Base-by-base conservation (phyloP, 129 eudicot genomes). In the Chrysanthemum makinoi region DNA sequence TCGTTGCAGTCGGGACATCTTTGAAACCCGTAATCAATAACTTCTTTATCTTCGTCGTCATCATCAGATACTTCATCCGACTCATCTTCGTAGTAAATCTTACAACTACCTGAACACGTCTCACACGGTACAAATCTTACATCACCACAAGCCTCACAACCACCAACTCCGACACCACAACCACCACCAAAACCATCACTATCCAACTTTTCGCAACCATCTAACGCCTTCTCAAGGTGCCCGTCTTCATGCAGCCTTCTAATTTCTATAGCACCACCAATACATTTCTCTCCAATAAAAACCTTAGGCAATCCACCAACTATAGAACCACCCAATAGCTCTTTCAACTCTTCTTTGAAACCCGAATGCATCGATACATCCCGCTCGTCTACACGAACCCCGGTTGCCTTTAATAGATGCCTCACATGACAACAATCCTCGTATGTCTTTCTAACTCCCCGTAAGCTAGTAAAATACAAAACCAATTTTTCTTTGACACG, bases 311-410 rank as follows among this genome's bases (percentile, higher is more conserved):
- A 82, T 2, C 87, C 88, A 13, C 78, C 81, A 16, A 66, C 46
- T 1, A 39, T 71, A 18, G 61, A 77, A 26, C 88, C 91, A 4
- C 86, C 89, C 60, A 82, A 44, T 39, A 87, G 39, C 82, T 84
- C 95, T 65, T 82, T 94, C 68, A 94, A 19, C 70, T 94, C 99
- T 10, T 94, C 97, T 75, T 81, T 94, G 56, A 94, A 94, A 10
- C 96, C 96, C 10, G 88, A 89, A 81, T 94, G 97, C 99, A 94
- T 89, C 0, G 99, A 94, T 0, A 94, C 96, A 46, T 94, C 99
- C 20, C 99, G 83, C 72, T 94, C 99, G 8, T 94, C 99, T 6
- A 94, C 79, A 16, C 87, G 80, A 59, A 88, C 88, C 9, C 95
- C 89, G 6, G 90, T 57, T 0, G 87, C 85, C 35, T 84, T 94